phyloP scores from a whole-genome alignment of 257 asterid genomes.

The Fraxinus pennsylvanica region DNA sequence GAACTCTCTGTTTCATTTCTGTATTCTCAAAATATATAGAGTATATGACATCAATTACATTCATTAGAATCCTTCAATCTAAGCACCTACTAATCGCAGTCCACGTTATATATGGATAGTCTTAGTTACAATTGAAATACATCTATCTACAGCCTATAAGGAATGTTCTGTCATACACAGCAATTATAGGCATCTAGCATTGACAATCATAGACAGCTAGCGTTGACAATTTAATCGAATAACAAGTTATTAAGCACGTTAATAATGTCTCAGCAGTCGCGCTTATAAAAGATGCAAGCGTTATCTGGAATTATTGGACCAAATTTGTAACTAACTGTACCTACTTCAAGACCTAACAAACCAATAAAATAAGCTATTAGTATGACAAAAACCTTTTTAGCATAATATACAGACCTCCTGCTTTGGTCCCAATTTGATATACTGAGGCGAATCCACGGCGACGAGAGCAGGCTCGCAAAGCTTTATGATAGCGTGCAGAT shows the following conservation, averaged over 20 bases:
- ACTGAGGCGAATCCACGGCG: slow-evolving; percentile 68
- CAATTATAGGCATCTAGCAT: too few species aligned
- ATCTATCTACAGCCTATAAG: too few species aligned
- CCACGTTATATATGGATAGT: too few species aligned
- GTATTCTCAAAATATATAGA: too few species aligned
- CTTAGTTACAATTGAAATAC: too few species aligned
- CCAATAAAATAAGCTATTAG: neutral
- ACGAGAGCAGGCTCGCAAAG: slow-evolving; percentile 94
- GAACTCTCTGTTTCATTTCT: too few species aligned
- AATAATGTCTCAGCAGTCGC: neutral
- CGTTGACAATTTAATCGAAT: neutral
- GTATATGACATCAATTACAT: too few species aligned
- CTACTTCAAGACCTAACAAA: slow-evolving; percentile 1
- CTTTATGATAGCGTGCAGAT: slow-evolving; percentile 86
- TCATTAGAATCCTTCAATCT: too few species aligned
- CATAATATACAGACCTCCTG: slow-evolving; percentile 69
- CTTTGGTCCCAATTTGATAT: slow-evolving; percentile 75
- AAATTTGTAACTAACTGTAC: neutral
- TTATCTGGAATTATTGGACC: neutral
- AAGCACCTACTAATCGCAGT: too few species aligned
- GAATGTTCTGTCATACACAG: too few species aligned
- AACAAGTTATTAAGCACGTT: neutral
- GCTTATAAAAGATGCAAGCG: neutral
- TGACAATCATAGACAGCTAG: too few species aligned
- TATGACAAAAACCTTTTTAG: neutral